These are phyloP conservation scores for Diplodia intermedia DNA, from an alignment of 2,329 filamentous ascomycete genomes.

Conservation along the genomic window DNA sequence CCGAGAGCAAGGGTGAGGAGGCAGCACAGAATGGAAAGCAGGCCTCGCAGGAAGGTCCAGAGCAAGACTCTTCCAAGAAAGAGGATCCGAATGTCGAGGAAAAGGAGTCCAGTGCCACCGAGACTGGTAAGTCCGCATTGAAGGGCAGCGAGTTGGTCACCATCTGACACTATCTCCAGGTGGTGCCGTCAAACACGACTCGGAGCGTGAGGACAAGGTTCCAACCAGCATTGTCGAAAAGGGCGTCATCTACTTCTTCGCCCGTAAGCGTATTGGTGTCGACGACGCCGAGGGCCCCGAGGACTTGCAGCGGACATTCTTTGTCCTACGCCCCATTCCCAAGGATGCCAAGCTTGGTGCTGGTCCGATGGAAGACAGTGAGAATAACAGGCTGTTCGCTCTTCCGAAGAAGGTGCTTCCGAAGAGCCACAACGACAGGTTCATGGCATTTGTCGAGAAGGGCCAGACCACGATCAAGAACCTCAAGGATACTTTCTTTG, in stretches of 20 bases:
- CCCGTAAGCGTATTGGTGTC: constrained; percentile 76
- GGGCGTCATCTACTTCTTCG: constrained; percentile 91
- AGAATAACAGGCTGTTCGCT: constrained; percentile 74
- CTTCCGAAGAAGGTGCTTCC: constrained; percentile 87
- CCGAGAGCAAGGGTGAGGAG: constrained; percentile 37
- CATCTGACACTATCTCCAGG: constrained; percentile 26
- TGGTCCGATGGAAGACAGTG: constrained; percentile 62
- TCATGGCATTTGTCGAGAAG: constrained; percentile 86
- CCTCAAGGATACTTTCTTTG: constrained; percentile 75
- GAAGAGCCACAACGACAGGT: constrained; percentile 69
- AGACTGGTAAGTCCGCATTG: not conserved
- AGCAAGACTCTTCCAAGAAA: constrained; percentile 37
- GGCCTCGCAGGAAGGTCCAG: constrained; percentile 34
- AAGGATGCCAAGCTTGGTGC: constrained; percentile 71
- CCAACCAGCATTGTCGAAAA: constrained; percentile 78
- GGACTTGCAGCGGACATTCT: constrained; percentile 79
- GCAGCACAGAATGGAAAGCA: not conserved
- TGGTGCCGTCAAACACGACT: constrained; percentile 57
- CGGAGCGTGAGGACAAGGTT: constrained; percentile 58
- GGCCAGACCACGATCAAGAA: constrained; percentile 68
- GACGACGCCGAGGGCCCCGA: constrained; percentile 71
- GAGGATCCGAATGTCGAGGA: constrained; percentile 21
- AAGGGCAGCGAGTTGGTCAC: not conserved
- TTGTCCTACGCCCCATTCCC: constrained; percentile 77
- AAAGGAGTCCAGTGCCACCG: not conserved